Percentiles rank a stretch among this genome's conserved stretches.
phyloP scores from a whole-genome alignment of 2,329 filamentous ascomycete species.

The Fusarium tanahbumbuense region DNA sequence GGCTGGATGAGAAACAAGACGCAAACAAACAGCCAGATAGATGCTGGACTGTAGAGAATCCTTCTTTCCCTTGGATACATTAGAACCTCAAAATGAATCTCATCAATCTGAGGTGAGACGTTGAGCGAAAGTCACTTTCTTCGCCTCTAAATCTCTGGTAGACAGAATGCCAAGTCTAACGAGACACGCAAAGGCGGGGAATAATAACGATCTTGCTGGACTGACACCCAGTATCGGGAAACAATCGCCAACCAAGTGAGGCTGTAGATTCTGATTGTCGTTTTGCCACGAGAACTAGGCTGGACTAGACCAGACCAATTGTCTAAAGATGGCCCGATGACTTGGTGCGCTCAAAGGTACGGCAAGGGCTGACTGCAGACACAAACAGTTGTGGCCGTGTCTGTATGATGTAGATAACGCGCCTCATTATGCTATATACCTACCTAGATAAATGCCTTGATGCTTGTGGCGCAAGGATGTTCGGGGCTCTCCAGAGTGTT shows the following conservation, averaged over 20 bases:
- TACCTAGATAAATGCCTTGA: neutral
- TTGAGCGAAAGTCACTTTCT: conserved; percentile 24
- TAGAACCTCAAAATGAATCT: neutral
- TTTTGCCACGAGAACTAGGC: conserved; percentile 4
- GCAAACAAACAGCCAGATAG: neutral
- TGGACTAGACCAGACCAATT: neutral
- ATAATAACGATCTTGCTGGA: neutral
- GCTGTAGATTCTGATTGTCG: conserved; percentile 14
- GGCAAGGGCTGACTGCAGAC: neutral
- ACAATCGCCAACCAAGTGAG: conserved; percentile 12
- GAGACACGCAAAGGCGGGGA: conserved; percentile 20
- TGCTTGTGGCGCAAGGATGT: conserved; percentile 27
- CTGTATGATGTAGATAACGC: conserved; percentile 2
- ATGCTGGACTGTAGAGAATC: conserved; percentile 12
- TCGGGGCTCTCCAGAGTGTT: conserved; percentile 1
- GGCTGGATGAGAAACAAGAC: conserved; percentile 24
- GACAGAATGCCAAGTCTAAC: conserved; percentile 9
- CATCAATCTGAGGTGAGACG: neutral
- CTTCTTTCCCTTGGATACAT: neutral
- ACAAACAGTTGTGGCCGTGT: neutral
- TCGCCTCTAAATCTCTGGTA: conserved; percentile 22
- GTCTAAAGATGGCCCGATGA: neutral
- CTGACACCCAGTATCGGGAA: conserved; percentile 18
- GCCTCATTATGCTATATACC: conserved; percentile 13
- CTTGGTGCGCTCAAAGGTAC: neutral